Percentiles rank a stretch among this genome's conserved stretches.
Evolutionary conservation across 2,329 filamentous ascomycete genomes (phyloP).

Genomic region (Penicillium sp.): DNA sequence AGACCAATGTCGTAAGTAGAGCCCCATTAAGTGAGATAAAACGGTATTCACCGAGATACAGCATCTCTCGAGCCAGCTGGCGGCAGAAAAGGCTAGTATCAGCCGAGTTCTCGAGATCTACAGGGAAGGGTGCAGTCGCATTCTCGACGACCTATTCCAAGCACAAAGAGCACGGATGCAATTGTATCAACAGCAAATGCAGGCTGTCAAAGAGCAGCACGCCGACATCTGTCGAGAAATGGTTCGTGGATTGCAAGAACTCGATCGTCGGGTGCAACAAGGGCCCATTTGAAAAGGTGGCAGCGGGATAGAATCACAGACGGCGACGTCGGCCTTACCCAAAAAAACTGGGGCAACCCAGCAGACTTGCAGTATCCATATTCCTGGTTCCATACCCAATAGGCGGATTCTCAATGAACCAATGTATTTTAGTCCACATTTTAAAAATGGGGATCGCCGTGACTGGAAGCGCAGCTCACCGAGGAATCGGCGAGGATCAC

Average conservation of each 20-base stretch:
- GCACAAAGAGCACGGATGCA: slow-evolving; percentile 40
- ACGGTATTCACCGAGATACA: slow-evolving; percentile 21
- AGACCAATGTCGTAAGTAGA: slow-evolving; percentile 30
- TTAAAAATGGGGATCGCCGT: slow-evolving; percentile 13
- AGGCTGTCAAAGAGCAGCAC: slow-evolving; percentile 29
- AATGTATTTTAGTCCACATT: slow-evolving; percentile 1
- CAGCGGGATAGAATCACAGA: neutral
- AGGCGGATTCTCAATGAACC: neutral
- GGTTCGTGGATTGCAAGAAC: slow-evolving; percentile 28
- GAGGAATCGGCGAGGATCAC: slow-evolving; percentile 30
- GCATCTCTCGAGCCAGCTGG: slow-evolving; percentile 45
- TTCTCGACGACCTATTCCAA: slow-evolving; percentile 44
- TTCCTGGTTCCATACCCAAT: neutral
- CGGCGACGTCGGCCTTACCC: neutral
- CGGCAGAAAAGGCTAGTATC: slow-evolving; percentile 47
- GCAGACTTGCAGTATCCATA: neutral
- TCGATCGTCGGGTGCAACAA: slow-evolving; percentile 25
- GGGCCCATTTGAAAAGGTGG: slow-evolving; percentile 1
- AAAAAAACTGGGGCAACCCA: neutral
- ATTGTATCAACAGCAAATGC: slow-evolving; percentile 29
- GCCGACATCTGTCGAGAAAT: slow-evolving; percentile 30
- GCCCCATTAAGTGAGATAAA: neutral
- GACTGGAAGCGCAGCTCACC: slow-evolving; percentile 19
- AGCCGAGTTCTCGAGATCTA: slow-evolving; percentile 45
- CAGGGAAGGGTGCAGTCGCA: slow-evolving; percentile 40